Evolutionary conservation across 179 eudicot species (phyloP), one percentile per base, ranked within the genome.

Genomic region (Beta macrorhiza): DNA sequence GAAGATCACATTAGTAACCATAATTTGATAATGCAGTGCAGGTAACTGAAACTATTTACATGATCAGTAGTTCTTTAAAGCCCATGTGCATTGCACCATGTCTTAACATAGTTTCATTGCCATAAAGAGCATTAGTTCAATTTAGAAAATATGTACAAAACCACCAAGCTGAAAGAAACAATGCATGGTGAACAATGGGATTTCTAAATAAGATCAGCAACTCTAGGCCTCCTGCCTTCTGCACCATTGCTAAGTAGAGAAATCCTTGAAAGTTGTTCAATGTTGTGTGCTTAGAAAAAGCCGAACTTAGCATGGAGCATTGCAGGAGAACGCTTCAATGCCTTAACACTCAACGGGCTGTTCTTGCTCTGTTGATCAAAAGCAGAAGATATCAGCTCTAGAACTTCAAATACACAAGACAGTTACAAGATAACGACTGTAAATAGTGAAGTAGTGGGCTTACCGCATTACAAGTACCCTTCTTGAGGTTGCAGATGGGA

Each of bases 381-480:
- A 73, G 76, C 13, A 73, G 32, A 74, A 19, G 22, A 76, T 47
- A 52, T 78, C 67, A 78, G 69, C 22, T 68, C 9, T 12, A 13
- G 29, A 64, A 59, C 80, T 77, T n/a, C 22, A 63, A 53, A 22
- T 12, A 45, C 4, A 37, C 37, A 32, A 32, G 37, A 32, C 58
- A 76, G 19, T 53, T 7, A 0, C 9, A 76, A 70, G 20, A 25
- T 25, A 25, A 22, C 7, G 37, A 81, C 17, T 16, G 51, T 55
- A 10, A 75, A n/a, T 10, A 14, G 42, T 49, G 44, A 77, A 71
- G 9, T 51, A 71, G 25, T 8, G 64, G 0, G 49, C 78, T 86
- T 89, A 91, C 97, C 89, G 84, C 61, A 71, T 59, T 85, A 88
- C 97, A 92, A 77, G 94, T 88, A 37, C 92, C 91, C 37, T 77